Base-by-base conservation (phyloP, 2,329 filamentous ascomycete species). In the Teratosphaeria viscida region DNA sequence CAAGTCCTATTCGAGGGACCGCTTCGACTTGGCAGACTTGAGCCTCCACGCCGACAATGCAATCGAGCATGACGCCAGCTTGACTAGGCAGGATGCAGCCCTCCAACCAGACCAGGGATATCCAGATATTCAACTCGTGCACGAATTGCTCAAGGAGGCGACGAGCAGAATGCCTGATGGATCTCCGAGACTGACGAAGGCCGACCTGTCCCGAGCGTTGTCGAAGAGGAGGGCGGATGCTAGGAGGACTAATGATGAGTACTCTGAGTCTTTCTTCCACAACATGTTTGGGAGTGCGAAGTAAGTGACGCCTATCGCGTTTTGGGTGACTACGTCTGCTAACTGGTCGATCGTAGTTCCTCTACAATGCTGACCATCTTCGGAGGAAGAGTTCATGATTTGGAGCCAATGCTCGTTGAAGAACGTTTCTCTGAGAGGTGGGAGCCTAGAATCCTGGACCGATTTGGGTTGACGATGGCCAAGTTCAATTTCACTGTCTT, bases 361-460 rank as follows among this genome's bases (percentile, higher is more conserved):
- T 74, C 73, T 1, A 76, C 74, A 23, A 76, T 76, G 74, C 67
- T 76, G 49, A 76, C 74, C 0, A 71, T 76, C 35, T 76, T 76
- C 47, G 74, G 70, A 52, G 74, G 74, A 19, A 64, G 65, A 1
- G 66, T 76, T 35, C 63, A 71, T 32, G 74, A 76, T 59, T 64
- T 76, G 8, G 68, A 60, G 11, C 71, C 74, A 0, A 76, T 76
- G 73, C 66, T 76, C 23, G 72, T 66, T 1, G 74, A 76, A 57
- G 74, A 76, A 58, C 67, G 73, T 1, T 76, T 76, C 60, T 61
- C 73, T 5, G 71, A 75, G n/a, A 65, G 72, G 16, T 76, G 74
- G 74, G 72, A 76, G 63, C 74, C 74, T 6, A 67, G 73, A 2
- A 66, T 76, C 11, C 64, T 67, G 57, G 68, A 72, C 37, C 68